A percentile compares a stretch with the other conserved stretches of the same genome.
Evolutionary conservation across 768 basidiomycete genomes (phyloP).

Genomic region (Termitomyces sp.): DNA sequence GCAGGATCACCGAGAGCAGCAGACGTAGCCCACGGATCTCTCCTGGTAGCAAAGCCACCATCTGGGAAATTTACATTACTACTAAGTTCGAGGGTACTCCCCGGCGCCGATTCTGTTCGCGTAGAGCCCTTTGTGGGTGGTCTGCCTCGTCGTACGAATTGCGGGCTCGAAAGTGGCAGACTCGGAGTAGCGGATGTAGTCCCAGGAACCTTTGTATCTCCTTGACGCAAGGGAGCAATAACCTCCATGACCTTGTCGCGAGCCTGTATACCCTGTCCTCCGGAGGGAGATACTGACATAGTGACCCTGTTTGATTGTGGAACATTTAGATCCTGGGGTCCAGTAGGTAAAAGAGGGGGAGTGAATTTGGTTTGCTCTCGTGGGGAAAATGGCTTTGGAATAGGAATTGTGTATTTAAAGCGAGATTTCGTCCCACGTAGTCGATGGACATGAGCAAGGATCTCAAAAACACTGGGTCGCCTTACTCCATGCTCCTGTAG

Average conservation of each 20-base stretch:
- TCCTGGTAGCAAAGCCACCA: slow-evolving; percentile 31
- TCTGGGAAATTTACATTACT: slow-evolving; percentile 27
- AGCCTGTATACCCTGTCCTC: slow-evolving; percentile 57
- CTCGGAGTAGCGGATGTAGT: slow-evolving; percentile 26
- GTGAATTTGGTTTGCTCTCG: slow-evolving; percentile 25
- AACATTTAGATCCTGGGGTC: slow-evolving; percentile 19
- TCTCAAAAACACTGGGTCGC: slow-evolving; percentile 83
- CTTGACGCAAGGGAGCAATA: slow-evolving; percentile 73
- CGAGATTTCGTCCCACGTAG: slow-evolving; percentile 84
- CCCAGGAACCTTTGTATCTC: slow-evolving; percentile 34
- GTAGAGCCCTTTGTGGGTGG: slow-evolving; percentile 9
- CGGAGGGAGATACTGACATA: slow-evolving; percentile 21
- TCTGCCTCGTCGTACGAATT: slow-evolving; percentile 11
- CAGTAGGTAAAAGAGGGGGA: slow-evolving; percentile 15
- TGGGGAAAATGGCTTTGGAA: slow-evolving; percentile 42
- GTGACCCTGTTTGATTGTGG: slow-evolving; percentile 17
- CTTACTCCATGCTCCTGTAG: slow-evolving; percentile 85
- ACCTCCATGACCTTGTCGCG: slow-evolving; percentile 77
- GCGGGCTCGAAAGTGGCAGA: slow-evolving; percentile 23
- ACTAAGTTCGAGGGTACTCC: slow-evolving; percentile 2
- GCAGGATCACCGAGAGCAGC: slow-evolving; percentile 14
- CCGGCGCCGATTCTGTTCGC: not conserved
- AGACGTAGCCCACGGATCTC: slow-evolving; percentile 38
- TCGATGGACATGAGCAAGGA: slow-evolving; percentile 77
- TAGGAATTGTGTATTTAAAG: slow-evolving; percentile 60